Evolutionary conservation across 2,329 filamentous ascomycete genomes (phyloP), one percentile per base, ranked within the genome.

Genomic region (Xylariaceae sp.): DNA sequence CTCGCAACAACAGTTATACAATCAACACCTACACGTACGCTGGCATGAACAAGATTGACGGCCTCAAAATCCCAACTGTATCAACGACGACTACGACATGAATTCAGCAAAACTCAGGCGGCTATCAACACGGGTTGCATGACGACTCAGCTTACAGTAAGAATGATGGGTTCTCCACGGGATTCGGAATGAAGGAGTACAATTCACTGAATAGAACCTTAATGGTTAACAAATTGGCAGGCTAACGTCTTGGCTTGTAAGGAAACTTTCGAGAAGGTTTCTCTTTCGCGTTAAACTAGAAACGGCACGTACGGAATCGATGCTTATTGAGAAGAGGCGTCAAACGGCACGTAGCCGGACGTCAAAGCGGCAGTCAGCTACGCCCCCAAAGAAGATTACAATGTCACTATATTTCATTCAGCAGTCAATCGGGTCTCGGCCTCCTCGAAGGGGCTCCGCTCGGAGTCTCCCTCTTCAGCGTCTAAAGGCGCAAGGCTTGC

Each of bases 261-360:
- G 8, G 56, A 55, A 59, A 40, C 14, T 17, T 55, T 59, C 56
- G 28, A 55, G 56, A 59, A 59, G 17, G 24, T 17, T 59, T 51
- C 56, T 16, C 8, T 24, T 29, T 28, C 9, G 50, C 51, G 51
- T 44, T 47, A 33, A 23, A 47, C 50, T 44, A 11, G 31, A 50
- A 36, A 14, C 49, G 21, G 28, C 52, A 55, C 44, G 36, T 55
- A 44, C n/a, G 44, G 31, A 11, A 5, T 8, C 34, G 33, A 39
- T 50, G 47, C 17, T 53, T 45, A 21, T 29, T 16, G 37, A 44
- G 21, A 48, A 39, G 33, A 41, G 44, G 37, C 28, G 29, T 37
- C 48, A 53, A 48, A 36, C 41, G 50, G 29, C 48, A 52, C n/a
- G 39, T 24, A 31, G 17, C 47, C 17, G 26, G 36, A 8, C 43